Base-by-base conservation (phyloP, 129 eudicot genomes). In the Flaveria linearis region DNA sequence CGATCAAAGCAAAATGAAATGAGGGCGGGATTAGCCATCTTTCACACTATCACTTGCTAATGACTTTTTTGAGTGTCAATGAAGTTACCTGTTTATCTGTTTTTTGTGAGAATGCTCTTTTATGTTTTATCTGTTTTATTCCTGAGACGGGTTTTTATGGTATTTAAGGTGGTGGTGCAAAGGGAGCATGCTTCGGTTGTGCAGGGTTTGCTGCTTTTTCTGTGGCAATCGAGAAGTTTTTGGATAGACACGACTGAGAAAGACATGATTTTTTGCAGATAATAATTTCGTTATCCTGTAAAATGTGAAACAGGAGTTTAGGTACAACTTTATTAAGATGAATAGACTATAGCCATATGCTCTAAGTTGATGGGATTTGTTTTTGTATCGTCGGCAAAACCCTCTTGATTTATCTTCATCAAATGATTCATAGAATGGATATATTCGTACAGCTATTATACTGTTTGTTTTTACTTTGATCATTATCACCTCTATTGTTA, bases 181-280 rank as follows among this genome's bases (percentile, higher is more conserved):
- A 86, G 85, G 99, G 97, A 14, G 94, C 97, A 8, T 95, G 99
- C 50, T 65, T 70, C 26, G 96, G 96, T 18, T 95, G 97, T 82
- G 97, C 94, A 46, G 99, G 99, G 36, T 94, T 94, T 78, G 96
- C 99, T 83, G 90, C 99, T 70, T 91, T 94, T 79, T 94, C 99
- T 45, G 99, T 84, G 15, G 83, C 84, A 64, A 89, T 91, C 73
- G 99, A 95, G 94, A 91, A 95, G 82, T 82, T 95, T 72, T 74
- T 93, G 75, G 98, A 88, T 52, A 82, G 96, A 71, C 88, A 92
- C 67, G 86, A 71, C 61, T 88, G 87, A 87, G 72, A 57, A 36
- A 57, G 52, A 52, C 41, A 12, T 39, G 18, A 60, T n/a, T 53
- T 80, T 75, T 84, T 64, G 76, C 71, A 33, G 79, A 63, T 58